Evolutionary conservation across 1,139 yeast species (phyloP).

Genomic region (Kodamaea arcana): DNA sequence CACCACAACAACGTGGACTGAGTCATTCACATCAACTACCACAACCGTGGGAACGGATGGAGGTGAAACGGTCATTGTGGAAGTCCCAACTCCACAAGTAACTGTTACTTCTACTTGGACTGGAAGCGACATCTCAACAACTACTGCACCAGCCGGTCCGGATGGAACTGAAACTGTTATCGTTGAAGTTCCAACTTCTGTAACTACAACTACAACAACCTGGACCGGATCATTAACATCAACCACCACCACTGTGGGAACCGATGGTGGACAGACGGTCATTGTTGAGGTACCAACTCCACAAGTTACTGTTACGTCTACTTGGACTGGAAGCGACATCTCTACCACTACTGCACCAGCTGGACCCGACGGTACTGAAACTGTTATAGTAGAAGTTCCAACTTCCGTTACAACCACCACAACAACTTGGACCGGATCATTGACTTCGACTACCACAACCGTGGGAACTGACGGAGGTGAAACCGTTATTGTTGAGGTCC

Average conservation of each 20-base stretch:
- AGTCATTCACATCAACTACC: neutral
- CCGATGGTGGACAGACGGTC: constrained; percentile 11
- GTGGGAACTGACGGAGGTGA: neutral
- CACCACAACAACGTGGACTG: constrained; percentile 12
- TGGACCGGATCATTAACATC: constrained; percentile 4
- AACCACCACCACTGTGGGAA: constrained; percentile 7
- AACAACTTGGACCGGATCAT: constrained; percentile 5
- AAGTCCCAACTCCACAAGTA: constrained; percentile 3
- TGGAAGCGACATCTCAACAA: constrained; percentile 2
- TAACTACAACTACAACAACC: constrained; percentile 1
- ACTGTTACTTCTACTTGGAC: constrained; percentile 2
- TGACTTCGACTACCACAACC: neutral
- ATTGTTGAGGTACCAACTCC: constrained; percentile 14
- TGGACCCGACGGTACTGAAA: constrained; percentile 12
- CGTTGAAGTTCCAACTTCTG: constrained; percentile 2
- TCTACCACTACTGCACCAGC: constrained; percentile 10
- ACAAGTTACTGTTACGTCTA: constrained; percentile 11
- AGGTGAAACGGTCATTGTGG: constrained; percentile 2
- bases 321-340: constrained; percentile 10
- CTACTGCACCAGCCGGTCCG: constrained; percentile 4
- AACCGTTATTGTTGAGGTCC: constrained; percentile 16
- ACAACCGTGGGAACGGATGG: constrained; percentile 1
- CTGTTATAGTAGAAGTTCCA: constrained; percentile 17
- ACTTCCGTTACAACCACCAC: constrained; percentile 11
- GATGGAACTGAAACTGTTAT: constrained; percentile 2